Base-by-base conservation (phyloP, 2,329 filamentous ascomycete genomes). In the Escovopsis sp. region DNA sequence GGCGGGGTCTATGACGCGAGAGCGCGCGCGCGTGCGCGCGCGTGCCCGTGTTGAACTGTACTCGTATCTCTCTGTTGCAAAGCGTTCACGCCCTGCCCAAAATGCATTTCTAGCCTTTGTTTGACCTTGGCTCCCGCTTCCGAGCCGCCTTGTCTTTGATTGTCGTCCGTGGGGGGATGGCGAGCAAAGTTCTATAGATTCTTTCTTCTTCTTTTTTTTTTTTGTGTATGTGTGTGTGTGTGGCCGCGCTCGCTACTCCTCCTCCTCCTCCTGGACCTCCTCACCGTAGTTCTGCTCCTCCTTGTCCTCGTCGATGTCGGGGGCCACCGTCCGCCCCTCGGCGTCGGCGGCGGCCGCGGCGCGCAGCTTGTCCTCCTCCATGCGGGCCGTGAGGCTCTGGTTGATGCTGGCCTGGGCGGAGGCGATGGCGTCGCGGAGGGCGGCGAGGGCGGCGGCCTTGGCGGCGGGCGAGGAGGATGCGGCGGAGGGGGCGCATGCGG, bases 261-360 rank as follows among this genome's bases (percentile, higher is more conserved):
- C 59, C 32, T 73, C 73, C 43, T 83, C 80, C 36, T 83, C 80
- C 40, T 80, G 77, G 11, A 79, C 74, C 59, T 94, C 86, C 60
- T 94, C 87, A 39, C 86, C 87, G 57, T 94, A 94, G 56, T 87
- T 82, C 53, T 84, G 76, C 55, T 86, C 83, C 55, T 80, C 77
- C 47, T 72, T 70, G 10, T 60, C 67, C 46, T 80, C 75, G 46
- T 76, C 70, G 9, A 67, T 53, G 45, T 54, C 39, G 6, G 26
- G 19, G 2, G 26, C 12, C 8, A 35, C 34, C 1, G 43, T 33
- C 0, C 60, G 58, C 1, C 60, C 61, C 12, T 68, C 68, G 12
- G 64, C 62, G 8, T 61, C 63, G 18, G 38, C 41, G 1, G 43
- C 33, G 1, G 60, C 58, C 1, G 60, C 61, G 12, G 68, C 68